phyloP scores from a whole-genome alignment of 1,284 basidiomycete genomes.

The Acaromyces ingoldii region DNA sequence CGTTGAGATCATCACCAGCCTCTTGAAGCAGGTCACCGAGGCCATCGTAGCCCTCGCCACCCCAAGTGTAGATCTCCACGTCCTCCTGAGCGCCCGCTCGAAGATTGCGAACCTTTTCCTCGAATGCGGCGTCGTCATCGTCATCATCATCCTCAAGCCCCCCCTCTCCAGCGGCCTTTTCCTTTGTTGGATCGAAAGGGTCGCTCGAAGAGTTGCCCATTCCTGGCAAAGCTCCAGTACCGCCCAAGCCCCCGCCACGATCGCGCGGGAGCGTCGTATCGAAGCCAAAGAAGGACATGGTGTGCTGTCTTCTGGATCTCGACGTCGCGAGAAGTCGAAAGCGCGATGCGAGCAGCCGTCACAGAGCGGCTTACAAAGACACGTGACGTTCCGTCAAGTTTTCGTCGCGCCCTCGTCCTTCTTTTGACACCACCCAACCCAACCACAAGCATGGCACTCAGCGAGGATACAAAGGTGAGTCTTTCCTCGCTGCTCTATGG shows the following conservation, averaged over 20 bases:
- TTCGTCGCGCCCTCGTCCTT: too few relatives aligned
- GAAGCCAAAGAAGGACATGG: conserved; percentile 52
- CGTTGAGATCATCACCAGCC: conserved; percentile 78
- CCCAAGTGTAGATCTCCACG: conserved; percentile 80
- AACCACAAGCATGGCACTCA: not conserved
- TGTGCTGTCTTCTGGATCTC: too few relatives aligned
- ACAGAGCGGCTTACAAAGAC: too few relatives aligned
- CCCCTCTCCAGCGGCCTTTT: conserved; percentile 2
- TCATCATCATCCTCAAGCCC: not conserved
- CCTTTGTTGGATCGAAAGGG: not conserved
- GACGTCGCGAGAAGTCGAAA: too few relatives aligned
- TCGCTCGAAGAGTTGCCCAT: too few relatives aligned
- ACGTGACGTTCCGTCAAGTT: too few relatives aligned
- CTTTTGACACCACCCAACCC: too few relatives aligned
- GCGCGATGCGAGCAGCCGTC: too few relatives aligned
- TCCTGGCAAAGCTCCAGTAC: not conserved
- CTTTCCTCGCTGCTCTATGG: not conserved
- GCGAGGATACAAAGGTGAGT: conserved; percentile 6
- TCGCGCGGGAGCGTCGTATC: conserved; percentile 44
- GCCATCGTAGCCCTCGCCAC: conserved; percentile 82
- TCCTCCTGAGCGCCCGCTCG: conserved; percentile 61
- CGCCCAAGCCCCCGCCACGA: not conserved
- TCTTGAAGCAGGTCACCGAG: conserved; percentile 81
- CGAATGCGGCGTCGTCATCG: conserved; percentile 40
- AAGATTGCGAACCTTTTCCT: conserved; percentile 54